Evolutionary conservation across 768 basidiomycete species (phyloP).

Genomic region (Boletus speciosus): DNA sequence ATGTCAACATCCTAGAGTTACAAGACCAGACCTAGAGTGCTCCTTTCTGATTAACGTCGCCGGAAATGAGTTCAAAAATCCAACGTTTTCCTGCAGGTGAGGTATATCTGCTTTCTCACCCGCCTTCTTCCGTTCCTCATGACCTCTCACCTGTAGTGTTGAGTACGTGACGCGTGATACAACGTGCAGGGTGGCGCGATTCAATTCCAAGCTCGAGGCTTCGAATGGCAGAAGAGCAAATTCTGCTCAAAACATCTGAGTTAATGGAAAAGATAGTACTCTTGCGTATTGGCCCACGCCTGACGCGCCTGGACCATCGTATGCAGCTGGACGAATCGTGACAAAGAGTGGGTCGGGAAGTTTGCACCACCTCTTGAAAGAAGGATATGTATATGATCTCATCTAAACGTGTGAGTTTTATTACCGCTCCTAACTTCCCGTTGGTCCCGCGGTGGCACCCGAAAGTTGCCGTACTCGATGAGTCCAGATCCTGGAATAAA

Average conservation of each 20-base stretch:
- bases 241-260: constrained; percentile 21
- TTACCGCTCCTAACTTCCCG: constrained; percentile 68
- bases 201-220: background rate
- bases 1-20: background rate
- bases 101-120: constrained; percentile 16
- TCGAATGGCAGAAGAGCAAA: constrained; percentile 20
- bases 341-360: background rate
- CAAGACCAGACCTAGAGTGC: background rate
- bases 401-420: constrained; percentile 66
- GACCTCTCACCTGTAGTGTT: constrained; percentile 7
- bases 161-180: background rate
- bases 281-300: constrained; percentile 6
- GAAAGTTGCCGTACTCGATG: constrained; percentile 53
- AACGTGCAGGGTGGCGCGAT: background rate
- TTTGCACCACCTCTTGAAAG: constrained; percentile 2
- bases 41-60: background rate
- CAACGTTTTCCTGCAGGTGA: constrained; percentile 8
- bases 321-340: constrained; percentile 1
- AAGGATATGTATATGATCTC: constrained; percentile 21
- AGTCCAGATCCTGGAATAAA: constrained; percentile 35
- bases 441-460: constrained; percentile 60
- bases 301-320: constrained; percentile 4
- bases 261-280: constrained; percentile 7
- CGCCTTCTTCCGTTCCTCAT: constrained; percentile 1
- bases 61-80: constrained; percentile 9